A percentile compares a stretch with the other conserved stretches of the same genome.
Conservation (phyloP, 257 asterid species). For the Schizonepeta tenuifolia region DNA sequence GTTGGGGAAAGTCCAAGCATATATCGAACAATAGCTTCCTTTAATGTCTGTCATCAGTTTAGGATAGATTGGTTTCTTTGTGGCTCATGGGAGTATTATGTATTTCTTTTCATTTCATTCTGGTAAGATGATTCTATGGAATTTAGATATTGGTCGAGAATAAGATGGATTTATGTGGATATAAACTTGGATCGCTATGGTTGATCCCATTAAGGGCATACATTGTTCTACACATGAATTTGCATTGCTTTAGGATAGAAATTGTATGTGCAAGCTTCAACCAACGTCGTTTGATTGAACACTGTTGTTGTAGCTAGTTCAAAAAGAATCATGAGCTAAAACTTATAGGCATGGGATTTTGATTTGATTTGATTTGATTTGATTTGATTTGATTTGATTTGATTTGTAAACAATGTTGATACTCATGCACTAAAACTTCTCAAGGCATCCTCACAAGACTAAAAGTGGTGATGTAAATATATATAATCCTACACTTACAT, state of each 20-base stretch:
- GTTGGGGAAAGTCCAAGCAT: slow-evolving; percentile 48
- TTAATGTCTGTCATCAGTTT: neutral
- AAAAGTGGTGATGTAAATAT: neutral
- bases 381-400: too few relatives aligned
- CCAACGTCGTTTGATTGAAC: neutral
- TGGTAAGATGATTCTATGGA: neutral
- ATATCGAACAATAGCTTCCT: slow-evolving; percentile 30
- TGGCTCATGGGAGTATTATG: neutral
- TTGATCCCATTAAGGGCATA: neutral
- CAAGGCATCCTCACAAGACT: neutral
- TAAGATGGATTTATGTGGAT: neutral
- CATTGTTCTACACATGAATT: neutral
- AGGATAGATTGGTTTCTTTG: neutral
- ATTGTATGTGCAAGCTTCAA: too few relatives aligned
- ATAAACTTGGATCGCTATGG: neutral
- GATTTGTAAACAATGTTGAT: too few relatives aligned
- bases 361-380: too few relatives aligned
- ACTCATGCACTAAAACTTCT: too few relatives aligned
- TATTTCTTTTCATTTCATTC: neutral
- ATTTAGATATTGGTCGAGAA: neutral
- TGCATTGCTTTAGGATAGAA: too few relatives aligned
- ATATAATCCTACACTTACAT: slow-evolving; percentile 28
- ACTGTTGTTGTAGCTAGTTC: too few relatives aligned
- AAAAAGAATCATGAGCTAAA: neutral
- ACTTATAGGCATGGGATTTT: too few relatives aligned